Base-by-base conservation (phyloP, 139 green algal species). In the Closterium sp. region DNA sequence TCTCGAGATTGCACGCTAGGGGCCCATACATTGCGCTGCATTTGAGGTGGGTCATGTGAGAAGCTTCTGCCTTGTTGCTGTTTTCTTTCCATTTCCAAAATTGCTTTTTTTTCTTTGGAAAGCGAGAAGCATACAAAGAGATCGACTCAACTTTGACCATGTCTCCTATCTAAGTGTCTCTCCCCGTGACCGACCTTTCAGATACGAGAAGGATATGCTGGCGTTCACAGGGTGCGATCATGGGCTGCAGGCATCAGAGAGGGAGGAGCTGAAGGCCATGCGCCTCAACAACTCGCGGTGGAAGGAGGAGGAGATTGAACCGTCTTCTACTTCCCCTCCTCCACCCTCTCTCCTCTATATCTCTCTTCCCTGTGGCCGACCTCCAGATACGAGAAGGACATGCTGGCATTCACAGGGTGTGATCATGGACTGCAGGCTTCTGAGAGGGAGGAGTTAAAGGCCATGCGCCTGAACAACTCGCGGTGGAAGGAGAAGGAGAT, bases 401-500 rank as follows among this genome's bases (percentile, higher is more conserved):
- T 94, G 91, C 90, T 94, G 27, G 91, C 91, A 2, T 94, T 94
- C 89, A 94, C 42, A n/a, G 91, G 91, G 7, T 94, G 91, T 29
- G 84, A 62, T 9, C n/a, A 94, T 11, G 91, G 91, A 9, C 30
- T 94, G 30, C 24, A 27, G 21, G 27, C 38, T 17, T 22, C 62
- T 0, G 89, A 94, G 50, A 89, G 24, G 29, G 91, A 94, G 89
- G 91, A 94, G 11, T 90, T 94, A 9, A 31, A 70, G 28, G 31
- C n/a, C n/a, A 93, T 92, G 89, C 24, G 89, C 62, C 27, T 92
- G 1, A 92, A 88, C 70, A 29, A 79, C 24, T 89, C 42, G 22
- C 11, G 89, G 31, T 94, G 91, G 91, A 94, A 93, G 88, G 91
- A 94, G 89, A 94, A 94, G 89, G 91, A 94, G 89, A 94, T 94